Percentiles rank a stretch among this genome's conserved stretches.
Conservation (phyloP, 2,329 filamentous ascomycete genomes). For the Xylaria sp. region DNA sequence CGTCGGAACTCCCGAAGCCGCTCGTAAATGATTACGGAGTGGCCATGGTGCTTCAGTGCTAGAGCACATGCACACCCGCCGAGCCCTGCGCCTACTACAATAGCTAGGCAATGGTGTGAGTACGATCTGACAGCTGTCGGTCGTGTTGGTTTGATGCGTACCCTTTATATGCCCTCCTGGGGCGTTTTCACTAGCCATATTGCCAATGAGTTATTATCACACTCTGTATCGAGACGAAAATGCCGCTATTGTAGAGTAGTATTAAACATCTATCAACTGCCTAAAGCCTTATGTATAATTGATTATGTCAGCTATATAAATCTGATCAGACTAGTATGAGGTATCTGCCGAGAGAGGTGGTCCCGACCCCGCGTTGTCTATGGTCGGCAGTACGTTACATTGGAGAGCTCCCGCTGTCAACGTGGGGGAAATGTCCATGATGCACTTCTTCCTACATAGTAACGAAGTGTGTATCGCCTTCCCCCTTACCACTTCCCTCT, state of each 20-base stretch:
- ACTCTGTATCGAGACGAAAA: background rate
- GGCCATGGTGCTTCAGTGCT: slow-evolving; percentile 59
- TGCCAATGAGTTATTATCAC: background rate
- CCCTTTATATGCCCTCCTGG: slow-evolving; percentile 25
- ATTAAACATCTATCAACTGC: background rate
- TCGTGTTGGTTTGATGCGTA: slow-evolving; percentile 4
- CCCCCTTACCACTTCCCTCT: background rate
- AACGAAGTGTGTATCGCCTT: background rate
- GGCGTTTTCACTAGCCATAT: slow-evolving; percentile 14
- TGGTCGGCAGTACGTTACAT: slow-evolving; percentile 23
- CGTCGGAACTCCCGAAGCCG: slow-evolving; percentile 57
- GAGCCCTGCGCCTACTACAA: slow-evolving; percentile 62
- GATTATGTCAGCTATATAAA: background rate
- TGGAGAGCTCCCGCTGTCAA: slow-evolving; percentile 13
- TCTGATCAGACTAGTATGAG: background rate
- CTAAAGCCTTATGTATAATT: background rate
- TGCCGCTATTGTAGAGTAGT: slow-evolving; percentile 1
- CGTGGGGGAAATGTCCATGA: background rate
- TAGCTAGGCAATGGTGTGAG: slow-evolving; percentile 48
- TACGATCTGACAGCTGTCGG: background rate
- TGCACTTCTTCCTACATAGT: background rate
- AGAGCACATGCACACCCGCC: slow-evolving; percentile 61
- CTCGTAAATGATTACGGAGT: slow-evolving; percentile 57
- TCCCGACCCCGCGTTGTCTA: slow-evolving; percentile 26
- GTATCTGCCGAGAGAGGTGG: slow-evolving; percentile 29